Evolutionary conservation across 768 basidiomycete species (phyloP), one percentile per base, ranked within the genome.

Genomic region (Kwoniella europaea): DNA sequence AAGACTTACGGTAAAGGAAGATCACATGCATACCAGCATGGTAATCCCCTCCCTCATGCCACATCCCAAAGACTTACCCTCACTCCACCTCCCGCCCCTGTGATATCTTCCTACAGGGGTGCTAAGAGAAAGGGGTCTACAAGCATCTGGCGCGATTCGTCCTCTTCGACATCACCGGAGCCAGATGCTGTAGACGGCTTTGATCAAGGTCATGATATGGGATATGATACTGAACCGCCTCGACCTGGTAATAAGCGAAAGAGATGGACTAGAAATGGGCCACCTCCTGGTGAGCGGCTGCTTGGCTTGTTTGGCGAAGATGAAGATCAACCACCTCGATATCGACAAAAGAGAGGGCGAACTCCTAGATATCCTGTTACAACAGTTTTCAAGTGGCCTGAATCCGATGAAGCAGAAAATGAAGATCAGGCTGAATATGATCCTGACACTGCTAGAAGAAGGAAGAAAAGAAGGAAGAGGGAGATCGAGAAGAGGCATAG

Each of bases 61-160:
- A 43, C 3, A 27, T 29, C 54, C 18, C 44, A 59, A 12, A 57
- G 20, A 22, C 22, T 27, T 10, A 16, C 41, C n/a, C 43, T 46
- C 18, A 55, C 41, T 7, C 55, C 62, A 10, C 67, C 57, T 6
- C 43, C 42, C 3, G 10, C 56, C 2, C 50, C 50, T n/a, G 29
- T 43, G 1, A 1, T n/a, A 35, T 67, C 66, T 10, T 69, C 68
- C 2, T 69, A 63, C 42, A 10, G 62, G 41, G 63, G 68, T n/a
- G 63, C 68, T 3, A 65, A 70, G 59, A 63, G 68, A 29, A 70
- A 53, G 46, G 68, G 68, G 6, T 70, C 68, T 9, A 70, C 68
- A 1, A 64, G 55, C 57, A 15, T 64, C 10, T 70, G 68, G 68
- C 54, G 42, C 0, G 61, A 60, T 60, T 24, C 41, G 3, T 44